Evolutionary conservation across 148 eudicot genomes (phyloP).

Genomic region (Oxyria digyna): DNA sequence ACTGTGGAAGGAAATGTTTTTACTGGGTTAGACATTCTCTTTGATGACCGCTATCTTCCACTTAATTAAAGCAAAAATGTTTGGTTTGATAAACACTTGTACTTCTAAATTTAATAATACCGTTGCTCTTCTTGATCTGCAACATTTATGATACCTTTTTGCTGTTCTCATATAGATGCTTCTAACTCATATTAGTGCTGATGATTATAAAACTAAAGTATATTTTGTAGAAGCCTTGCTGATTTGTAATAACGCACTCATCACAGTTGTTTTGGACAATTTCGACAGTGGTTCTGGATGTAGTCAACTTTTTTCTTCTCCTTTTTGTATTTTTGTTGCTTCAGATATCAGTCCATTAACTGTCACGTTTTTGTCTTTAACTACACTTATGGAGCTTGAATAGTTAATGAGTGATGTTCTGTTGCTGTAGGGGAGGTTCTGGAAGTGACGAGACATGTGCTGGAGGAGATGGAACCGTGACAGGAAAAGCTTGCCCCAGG

Average conservation of each 20-base stretch:
- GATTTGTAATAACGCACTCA: not conserved
- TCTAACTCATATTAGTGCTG: not conserved
- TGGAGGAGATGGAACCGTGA: conserved; percentile 76
- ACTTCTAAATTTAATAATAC: not conserved
- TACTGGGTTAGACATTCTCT: conserved; percentile 37
- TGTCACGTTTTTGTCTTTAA: not conserved
- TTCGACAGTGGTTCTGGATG: not conserved
- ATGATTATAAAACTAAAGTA: not conserved
- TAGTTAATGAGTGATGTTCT: conserved; percentile 10
- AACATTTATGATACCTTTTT: not conserved
- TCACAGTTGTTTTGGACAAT: not conserved
- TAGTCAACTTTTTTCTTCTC: not conserved
- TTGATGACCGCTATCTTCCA: not conserved
- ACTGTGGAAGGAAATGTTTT: conserved; percentile 61
- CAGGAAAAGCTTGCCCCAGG: conserved; percentile 80
- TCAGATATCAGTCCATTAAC: not conserved
- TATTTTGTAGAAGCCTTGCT: not conserved
- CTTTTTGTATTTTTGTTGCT: not conserved
- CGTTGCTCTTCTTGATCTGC: not conserved
- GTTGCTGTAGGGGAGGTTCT: conserved; percentile 58
- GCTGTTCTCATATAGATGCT: not conserved
- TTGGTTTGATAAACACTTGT: not conserved
- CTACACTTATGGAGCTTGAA: not conserved
- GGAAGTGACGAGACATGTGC: conserved; percentile 46
- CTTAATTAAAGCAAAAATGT: not conserved